Conservation (phyloP, 208 protist genomes). For the Wallacemonas collosoma region DNA sequence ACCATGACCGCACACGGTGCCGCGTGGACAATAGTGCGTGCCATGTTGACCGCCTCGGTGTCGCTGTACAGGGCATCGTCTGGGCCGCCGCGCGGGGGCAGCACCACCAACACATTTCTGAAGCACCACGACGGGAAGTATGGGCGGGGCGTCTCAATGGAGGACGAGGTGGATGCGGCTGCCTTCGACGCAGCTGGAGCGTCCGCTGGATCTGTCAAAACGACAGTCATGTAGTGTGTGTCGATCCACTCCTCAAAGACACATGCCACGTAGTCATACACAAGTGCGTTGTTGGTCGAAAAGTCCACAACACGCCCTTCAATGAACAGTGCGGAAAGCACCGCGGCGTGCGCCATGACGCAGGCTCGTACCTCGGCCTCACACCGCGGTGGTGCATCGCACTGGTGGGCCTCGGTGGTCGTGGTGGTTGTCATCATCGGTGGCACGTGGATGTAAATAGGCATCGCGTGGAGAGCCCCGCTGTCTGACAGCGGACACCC, state of each 20-base stretch:
- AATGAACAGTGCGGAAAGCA: slow-evolving; percentile 70
- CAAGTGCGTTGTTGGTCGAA: slow-evolving; percentile 37
- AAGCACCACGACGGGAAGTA: slow-evolving; percentile 61
- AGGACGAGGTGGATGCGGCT: not conserved
- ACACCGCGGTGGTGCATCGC: not conserved
- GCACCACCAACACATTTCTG: slow-evolving; percentile 41
- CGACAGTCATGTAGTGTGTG: slow-evolving; percentile 36
- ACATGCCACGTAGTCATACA: slow-evolving; percentile 61
- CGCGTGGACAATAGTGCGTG: slow-evolving; percentile 41
- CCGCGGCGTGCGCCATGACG: slow-evolving; percentile 66
- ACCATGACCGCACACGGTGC: slow-evolving; percentile 63
- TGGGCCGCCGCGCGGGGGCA: slow-evolving; percentile 35
- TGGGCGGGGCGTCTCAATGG: slow-evolving; percentile 16
- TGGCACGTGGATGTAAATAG: slow-evolving; percentile 55
- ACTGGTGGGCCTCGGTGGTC: not conserved
- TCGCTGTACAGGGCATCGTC: not conserved
- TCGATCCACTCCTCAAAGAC: slow-evolving; percentile 53
- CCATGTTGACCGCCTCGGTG: slow-evolving; percentile 20
- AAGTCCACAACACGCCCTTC: slow-evolving; percentile 69
- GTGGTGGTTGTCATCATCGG: slow-evolving; percentile 5
- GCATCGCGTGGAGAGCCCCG: slow-evolving; percentile 29
- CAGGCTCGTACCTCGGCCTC: slow-evolving; percentile 35
- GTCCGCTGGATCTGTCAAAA: slow-evolving; percentile 2
- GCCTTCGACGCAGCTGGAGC: not conserved
- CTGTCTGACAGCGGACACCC: slow-evolving; percentile 69